A percentile compares a stretch with the other conserved stretches of the same genome.
phyloP scores from a whole-genome alignment of 345 rosid genomes.

The Pistacia atlantica region DNA sequence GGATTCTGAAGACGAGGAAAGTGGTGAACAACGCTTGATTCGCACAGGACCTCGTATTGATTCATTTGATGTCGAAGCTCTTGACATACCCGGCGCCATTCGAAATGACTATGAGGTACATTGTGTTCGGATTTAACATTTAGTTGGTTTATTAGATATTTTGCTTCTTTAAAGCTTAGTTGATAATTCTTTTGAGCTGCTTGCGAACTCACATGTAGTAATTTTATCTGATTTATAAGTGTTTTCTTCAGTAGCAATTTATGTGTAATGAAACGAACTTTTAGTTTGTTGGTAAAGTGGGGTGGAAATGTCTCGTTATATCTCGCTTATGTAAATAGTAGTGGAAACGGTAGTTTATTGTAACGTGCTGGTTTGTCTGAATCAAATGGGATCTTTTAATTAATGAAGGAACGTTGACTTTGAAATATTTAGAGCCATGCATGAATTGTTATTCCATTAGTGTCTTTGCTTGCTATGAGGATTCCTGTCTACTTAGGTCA shows the following conservation, averaged over 20 bases:
- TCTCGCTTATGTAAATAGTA: too few species aligned
- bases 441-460: too few species aligned
- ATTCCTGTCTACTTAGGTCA: background rate
- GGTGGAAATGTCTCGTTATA: background rate
- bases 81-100: constrained; percentile 84
- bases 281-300: background rate
- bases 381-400: background rate
- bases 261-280: too few species aligned
- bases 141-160: too few species aligned
- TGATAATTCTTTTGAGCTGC: too few species aligned
- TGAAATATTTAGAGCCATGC: background rate
- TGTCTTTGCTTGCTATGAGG: background rate
- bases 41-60: constrained; percentile 89
- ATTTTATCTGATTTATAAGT: background rate
- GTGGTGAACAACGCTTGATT: constrained; percentile 71
- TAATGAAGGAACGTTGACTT: background rate
- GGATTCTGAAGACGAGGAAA: constrained; percentile 84
- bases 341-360: background rate
- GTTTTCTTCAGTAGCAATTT: background rate
- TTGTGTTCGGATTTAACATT: background rate
- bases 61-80: constrained; percentile 96
- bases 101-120: constrained; percentile 77
- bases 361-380: background rate
- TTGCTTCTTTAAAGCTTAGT: background rate
- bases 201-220: too few species aligned